Percentiles rank a stretch among this genome's conserved stretches.
Conservation (phyloP, 192 early-diverging fungal species). For the Paraglomus brasilianum region DNA sequence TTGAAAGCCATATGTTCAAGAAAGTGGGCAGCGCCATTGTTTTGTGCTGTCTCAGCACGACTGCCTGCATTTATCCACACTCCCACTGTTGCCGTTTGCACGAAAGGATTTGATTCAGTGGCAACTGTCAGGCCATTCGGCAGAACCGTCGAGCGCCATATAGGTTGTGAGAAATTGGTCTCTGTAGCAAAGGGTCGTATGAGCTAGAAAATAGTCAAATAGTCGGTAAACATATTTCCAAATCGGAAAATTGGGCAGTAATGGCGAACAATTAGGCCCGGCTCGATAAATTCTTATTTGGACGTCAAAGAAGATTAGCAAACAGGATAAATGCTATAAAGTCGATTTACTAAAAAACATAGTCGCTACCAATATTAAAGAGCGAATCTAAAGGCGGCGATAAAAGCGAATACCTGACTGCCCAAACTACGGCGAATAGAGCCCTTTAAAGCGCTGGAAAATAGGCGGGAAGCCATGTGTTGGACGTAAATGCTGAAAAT, state of each 20-base stretch:
- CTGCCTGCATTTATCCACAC: constrained; percentile 90
- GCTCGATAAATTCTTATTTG: too few relatives aligned
- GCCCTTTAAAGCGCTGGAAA: constrained; percentile 17
- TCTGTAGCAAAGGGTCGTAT: constrained; percentile 54
- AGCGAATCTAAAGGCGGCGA: too few relatives aligned
- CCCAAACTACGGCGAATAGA: constrained; percentile 8
- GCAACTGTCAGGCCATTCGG: constrained; percentile 83
- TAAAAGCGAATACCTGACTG: constrained; percentile 10
- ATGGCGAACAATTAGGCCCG: too few relatives aligned
- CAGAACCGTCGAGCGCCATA: constrained; percentile 68
- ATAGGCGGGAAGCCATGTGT: constrained; percentile 26
- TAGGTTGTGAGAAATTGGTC: constrained; percentile 37
- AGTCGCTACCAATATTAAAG: too few relatives aligned
- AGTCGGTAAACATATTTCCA: too few relatives aligned
- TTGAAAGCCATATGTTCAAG: constrained; percentile 99
- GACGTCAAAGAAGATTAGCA: too few relatives aligned
- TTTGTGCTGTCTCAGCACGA: constrained; percentile 75
- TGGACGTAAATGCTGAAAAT: background rate
- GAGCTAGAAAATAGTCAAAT: constrained; percentile 35
- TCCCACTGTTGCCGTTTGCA: constrained; percentile 86
- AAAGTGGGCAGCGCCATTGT: constrained; percentile 97
- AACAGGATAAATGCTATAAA: too few relatives aligned
- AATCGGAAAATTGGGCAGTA: too few relatives aligned
- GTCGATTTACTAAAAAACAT: too few relatives aligned
- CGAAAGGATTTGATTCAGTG: constrained; percentile 74